These are phyloP conservation scores for Paramecium pentaurelia DNA, from an alignment of 73 alveolate species.

Conservation along the genomic window DNA sequence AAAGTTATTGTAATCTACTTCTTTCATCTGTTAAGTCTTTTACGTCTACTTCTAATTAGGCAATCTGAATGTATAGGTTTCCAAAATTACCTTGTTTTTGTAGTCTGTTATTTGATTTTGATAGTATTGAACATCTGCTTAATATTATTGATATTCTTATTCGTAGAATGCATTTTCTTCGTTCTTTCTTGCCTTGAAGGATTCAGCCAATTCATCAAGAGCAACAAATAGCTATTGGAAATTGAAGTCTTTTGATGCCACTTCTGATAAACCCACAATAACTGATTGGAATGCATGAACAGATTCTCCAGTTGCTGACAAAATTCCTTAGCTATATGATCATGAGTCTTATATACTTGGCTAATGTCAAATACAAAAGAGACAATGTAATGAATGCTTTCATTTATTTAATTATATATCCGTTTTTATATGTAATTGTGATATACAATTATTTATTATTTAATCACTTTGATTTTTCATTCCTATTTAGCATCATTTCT, in stretches of 20 bases:
- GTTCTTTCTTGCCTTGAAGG: background rate
- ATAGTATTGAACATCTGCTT: conserved; percentile 14
- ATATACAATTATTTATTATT: background rate
- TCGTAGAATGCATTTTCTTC: conserved; percentile 42
- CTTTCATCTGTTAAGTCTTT: background rate
- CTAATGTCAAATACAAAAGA: background rate
- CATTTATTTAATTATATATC: background rate
- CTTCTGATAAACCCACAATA: conserved; percentile 23
- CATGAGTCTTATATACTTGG: background rate
- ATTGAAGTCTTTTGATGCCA: conserved; percentile 38
- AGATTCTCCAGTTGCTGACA: background rate
- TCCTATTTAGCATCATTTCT: background rate
- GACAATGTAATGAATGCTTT: background rate
- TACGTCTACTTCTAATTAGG: conserved; percentile 16
- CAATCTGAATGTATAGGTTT: background rate
- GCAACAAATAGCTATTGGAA: conserved; percentile 25
- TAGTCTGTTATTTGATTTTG: conserved; percentile 25
- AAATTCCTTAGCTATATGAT: background rate
- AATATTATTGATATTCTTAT: conserved; percentile 11
- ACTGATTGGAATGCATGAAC: conserved; percentile 1
- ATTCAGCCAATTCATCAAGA: conserved; percentile 44
- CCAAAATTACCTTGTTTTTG: background rate
- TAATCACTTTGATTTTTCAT: background rate
- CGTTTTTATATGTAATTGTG: background rate
- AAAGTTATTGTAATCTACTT: background rate